Base-by-base conservation (phyloP, 345 rosid species). In the Physaria fendleri region DNA sequence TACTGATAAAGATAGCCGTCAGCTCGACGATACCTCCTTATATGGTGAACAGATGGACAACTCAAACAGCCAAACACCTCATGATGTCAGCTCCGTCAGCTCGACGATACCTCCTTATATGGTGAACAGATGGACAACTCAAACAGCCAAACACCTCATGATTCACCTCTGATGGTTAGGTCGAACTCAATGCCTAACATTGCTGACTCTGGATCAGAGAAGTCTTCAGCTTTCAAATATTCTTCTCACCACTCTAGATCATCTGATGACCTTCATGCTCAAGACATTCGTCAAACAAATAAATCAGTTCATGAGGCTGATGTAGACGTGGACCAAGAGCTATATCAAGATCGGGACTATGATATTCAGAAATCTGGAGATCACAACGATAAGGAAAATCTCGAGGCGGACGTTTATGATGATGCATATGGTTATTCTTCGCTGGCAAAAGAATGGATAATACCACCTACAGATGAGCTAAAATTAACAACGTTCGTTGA, bases 371-470 rank as follows among this genome's bases (percentile, higher is more conserved):
- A 66, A 64, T 28, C 64, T 55, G 77, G 70, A 53, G 69, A 65
- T 48, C 62, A 24, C 60, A 62, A 66, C 62, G 58, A 67, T 56
- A 54, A 63, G 62, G 82, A 78, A 59, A 75, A 64, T 65, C 57
- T 66, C n/a, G 44, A 48, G 33, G 76, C 78, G 18, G 82, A 82
- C 30, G 75, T 64, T 34, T 77, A 65, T 69, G 81, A 79, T 42
- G 83, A 80, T 37, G 74, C 75, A 53, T 76, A 68, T 72, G 76
- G 66, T 41, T 85, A 82, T 74, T 72, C 81, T 50, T 78, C 82
- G 56, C 38, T 60, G 23, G 86, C 87, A 20, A 76, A 81, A 65
- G 95, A 85, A 40, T 82, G 95, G 91, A 71, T 83, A 33, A 42
- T 90, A 33, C 95, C 97, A 25, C 73, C 68, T 61, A 55, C 59